Percentiles rank a stretch among this genome's conserved stretches.
phyloP scores from a whole-genome alignment of 441 rosid genomes.

The Kokia cookei region DNA sequence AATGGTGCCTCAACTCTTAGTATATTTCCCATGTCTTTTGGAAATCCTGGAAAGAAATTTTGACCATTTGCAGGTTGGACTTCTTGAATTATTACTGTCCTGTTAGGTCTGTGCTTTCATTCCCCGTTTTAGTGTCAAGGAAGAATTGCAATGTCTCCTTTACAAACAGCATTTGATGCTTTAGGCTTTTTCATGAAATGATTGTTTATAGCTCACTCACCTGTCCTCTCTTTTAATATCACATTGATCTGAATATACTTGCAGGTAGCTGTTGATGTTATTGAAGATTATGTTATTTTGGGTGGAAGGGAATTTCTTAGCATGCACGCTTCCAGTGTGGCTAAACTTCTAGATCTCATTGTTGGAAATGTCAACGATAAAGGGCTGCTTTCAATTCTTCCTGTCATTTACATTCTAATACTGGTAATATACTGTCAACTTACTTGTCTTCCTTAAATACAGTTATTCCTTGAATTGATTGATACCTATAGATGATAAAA shows the following conservation, averaged over 20 bases:
- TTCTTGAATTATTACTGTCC: neutral
- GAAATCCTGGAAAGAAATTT: constrained; percentile 89
- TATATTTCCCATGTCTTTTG: constrained; percentile 70
- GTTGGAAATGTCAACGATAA: constrained; percentile 89
- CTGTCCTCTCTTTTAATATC: neutral
- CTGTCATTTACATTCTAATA: constrained; percentile 78
- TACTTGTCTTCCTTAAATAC: neutral
- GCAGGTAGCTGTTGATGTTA: constrained; percentile 80
- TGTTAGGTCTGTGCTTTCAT: neutral
- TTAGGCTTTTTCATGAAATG: neutral
- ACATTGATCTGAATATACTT: constrained; percentile 9
- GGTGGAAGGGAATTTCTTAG: constrained; percentile 81
- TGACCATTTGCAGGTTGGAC: constrained; percentile 85
- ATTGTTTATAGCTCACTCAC: neutral
- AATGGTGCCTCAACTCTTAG: constrained; percentile 78
- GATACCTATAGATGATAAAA: neutral
- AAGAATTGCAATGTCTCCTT: neutral
- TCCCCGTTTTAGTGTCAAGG: neutral
- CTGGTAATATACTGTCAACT: constrained; percentile 44
- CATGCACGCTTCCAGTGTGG: constrained; percentile 72
- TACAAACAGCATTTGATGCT: neutral
- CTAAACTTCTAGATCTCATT: constrained; percentile 85
- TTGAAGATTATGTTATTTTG: constrained; percentile 75
- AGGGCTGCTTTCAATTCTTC: constrained; percentile 75
- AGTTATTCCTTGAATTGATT: neutral